phyloP scores from a whole-genome alignment of 345 rosid species.

The Chamaenerion angustifolium region DNA sequence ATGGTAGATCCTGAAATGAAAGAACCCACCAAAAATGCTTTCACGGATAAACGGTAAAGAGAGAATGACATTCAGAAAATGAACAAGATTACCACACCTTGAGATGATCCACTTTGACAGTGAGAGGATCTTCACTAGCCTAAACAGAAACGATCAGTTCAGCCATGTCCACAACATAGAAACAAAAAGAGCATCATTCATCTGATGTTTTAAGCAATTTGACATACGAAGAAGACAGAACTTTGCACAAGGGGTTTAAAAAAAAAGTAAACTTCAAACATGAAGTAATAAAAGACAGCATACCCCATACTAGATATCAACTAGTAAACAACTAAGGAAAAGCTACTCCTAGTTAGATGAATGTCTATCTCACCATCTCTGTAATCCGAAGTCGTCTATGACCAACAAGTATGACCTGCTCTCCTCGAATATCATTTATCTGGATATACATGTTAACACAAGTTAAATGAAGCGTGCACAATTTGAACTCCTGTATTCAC shows the following conservation, averaged over 20 bases:
- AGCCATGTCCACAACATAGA: background rate
- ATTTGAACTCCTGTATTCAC: too few relatives aligned
- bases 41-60: background rate
- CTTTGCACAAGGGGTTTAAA: background rate
- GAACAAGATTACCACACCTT: slow-evolving; percentile 34
- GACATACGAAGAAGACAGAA: background rate
- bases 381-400: slow-evolving; percentile 83
- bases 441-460: slow-evolving; percentile 16
- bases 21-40: background rate
- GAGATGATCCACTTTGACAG: slow-evolving; percentile 93
- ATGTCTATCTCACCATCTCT: slow-evolving; percentile 56
- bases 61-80: background rate
- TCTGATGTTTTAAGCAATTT: background rate
- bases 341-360: too few relatives aligned
- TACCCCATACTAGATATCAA: too few relatives aligned
- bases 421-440: slow-evolving; percentile 84
- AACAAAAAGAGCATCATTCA: background rate
- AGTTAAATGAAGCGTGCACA: background rate
- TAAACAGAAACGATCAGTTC: slow-evolving; percentile 13
- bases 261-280: background rate
- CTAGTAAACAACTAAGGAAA: too few relatives aligned
- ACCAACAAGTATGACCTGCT: slow-evolving; percentile 88
- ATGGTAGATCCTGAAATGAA: slow-evolving; percentile 60
- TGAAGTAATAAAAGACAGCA: background rate
- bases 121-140: slow-evolving; percentile 89